Evolutionary conservation across 441 rosid species (phyloP).

Genomic region (Hypseocharis bilobata): DNA sequence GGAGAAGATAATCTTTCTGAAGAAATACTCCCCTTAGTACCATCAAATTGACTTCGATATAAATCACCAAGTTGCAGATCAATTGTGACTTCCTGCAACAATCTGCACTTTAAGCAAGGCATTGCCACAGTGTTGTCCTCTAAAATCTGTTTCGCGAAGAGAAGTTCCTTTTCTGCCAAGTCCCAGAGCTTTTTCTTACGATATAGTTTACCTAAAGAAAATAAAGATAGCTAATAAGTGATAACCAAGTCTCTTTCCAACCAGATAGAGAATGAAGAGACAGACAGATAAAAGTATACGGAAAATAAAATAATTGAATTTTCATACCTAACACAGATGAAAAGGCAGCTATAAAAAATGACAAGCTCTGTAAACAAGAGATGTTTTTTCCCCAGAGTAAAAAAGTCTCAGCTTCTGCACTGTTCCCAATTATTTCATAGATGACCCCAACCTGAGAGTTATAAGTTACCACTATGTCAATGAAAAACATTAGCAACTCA

Average conservation of each 20-base stretch:
- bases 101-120: conserved; percentile 58
- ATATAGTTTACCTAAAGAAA: conserved; percentile 55
- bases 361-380: conserved; percentile 48
- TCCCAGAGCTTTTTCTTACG: conserved; percentile 52
- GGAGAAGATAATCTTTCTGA: conserved; percentile 41
- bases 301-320: conserved; percentile 1
- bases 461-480: conserved; percentile 6
- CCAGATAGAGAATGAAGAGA: conserved; percentile 9
- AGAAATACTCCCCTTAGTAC: conserved; percentile 22
- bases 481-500: background rate
- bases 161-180: conserved; percentile 58
- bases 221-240: conserved; percentile 15
- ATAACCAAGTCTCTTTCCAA: conserved; percentile 7
- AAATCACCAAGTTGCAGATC: conserved; percentile 65
- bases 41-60: conserved; percentile 32
- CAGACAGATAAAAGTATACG: background rate
- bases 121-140: conserved; percentile 23
- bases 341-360: conserved; percentile 57
- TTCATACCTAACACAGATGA: conserved; percentile 63
- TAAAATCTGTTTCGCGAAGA: conserved; percentile 46
- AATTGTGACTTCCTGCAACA: conserved; percentile 48
- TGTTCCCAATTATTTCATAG: conserved; percentile 75
- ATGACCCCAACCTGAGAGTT: conserved; percentile 57
- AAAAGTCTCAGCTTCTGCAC: conserved; percentile 60
- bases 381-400: conserved; percentile 74